Base-by-base conservation (phyloP, 2,329 filamentous ascomycete species). In the Penicillium sp. region DNA sequence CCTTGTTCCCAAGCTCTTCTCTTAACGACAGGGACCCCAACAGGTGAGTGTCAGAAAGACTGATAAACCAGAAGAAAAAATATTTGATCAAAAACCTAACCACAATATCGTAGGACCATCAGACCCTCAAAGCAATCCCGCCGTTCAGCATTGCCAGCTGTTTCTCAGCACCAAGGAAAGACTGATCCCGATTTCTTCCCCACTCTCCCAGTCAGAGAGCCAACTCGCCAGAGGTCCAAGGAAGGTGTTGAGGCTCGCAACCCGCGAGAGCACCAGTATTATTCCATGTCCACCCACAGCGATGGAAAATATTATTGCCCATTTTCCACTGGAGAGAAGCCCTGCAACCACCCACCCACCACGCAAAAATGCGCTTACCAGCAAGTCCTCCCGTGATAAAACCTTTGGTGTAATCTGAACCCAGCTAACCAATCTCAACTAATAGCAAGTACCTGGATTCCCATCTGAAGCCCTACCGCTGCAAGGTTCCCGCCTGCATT, bases 361-460 rank as follows among this genome's bases (percentile, higher is more conserved):
- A 94, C 95, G 80, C 89, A 97, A 67, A 97, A 97, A 84, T 97
- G 93, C 86, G 96, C 96, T 78, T 97, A 97, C 73, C 92, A 97
- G 92, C 96, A 88, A 84, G 90, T 78, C 25, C 22, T 47, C 51
- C 45, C 22, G 22, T 48, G 50, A 51, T 37, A 12, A 36, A 30
- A 48, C n/a, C 8, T 19, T 45, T 51, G 53, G 53, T 55, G 14
- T 22, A 30, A 17, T 17, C 17, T 41, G 41, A 55, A 16, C 33
- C 41, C 19, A 53, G 28, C 62, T 65, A 65, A 60, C 67, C 64
- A 64, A 72, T 19, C 25, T 48, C 57, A 30, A 28, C 38, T 41
- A 49, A 46, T 72, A 96, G 92, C 83, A 97, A 97, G 83, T 96
- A 94, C 68, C 87, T 97, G 65, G 93, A 97, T 77, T 97, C 93